Percentiles rank a stretch among this genome's conserved stretches.
Evolutionary conservation across 1,139 yeast species (phyloP).

Genomic region (Debaryomyces subglobosus): DNA sequence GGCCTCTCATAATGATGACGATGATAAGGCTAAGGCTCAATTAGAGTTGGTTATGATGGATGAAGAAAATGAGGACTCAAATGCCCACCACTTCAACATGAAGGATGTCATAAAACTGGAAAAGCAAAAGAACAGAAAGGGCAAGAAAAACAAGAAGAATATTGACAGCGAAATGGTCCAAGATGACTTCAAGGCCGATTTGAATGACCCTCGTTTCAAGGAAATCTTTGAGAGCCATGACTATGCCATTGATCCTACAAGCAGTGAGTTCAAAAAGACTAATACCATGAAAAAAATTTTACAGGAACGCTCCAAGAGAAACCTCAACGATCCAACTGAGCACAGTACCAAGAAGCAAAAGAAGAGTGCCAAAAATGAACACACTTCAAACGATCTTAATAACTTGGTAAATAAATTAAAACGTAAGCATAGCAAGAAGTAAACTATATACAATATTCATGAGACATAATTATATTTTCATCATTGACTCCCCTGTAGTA

Average conservation of each 20-base stretch:
- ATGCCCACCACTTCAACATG: constrained; percentile 73
- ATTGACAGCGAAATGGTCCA: constrained; percentile 46
- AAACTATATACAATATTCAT: neutral
- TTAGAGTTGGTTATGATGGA: constrained; percentile 75
- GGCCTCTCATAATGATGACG: constrained; percentile 23
- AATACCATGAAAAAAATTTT: constrained; percentile 82
- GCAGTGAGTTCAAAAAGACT: constrained; percentile 85
- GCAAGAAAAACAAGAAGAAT: constrained; percentile 42
- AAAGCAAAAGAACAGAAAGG: constrained; percentile 59
- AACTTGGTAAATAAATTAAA: constrained; percentile 32
- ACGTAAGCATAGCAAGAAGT: constrained; percentile 8
- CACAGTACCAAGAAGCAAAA: constrained; percentile 19
- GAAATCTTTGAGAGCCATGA: constrained; percentile 88
- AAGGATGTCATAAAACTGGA: constrained; percentile 76
- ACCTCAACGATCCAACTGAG: constrained; percentile 17
- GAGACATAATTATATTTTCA: neutral
- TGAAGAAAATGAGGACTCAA: constrained; percentile 61
- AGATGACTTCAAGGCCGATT: constrained; percentile 69
- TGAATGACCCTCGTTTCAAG: constrained; percentile 82
- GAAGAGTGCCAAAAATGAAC: constrained; percentile 10
- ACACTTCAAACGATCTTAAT: constrained; percentile 16
- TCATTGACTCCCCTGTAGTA: neutral
- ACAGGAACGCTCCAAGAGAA: constrained; percentile 70
- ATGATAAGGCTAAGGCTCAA: constrained; percentile 62
- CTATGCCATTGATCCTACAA: constrained; percentile 89